phyloP scores from a whole-genome alignment of 345 rosid genomes.

The Populus deltoides region DNA sequence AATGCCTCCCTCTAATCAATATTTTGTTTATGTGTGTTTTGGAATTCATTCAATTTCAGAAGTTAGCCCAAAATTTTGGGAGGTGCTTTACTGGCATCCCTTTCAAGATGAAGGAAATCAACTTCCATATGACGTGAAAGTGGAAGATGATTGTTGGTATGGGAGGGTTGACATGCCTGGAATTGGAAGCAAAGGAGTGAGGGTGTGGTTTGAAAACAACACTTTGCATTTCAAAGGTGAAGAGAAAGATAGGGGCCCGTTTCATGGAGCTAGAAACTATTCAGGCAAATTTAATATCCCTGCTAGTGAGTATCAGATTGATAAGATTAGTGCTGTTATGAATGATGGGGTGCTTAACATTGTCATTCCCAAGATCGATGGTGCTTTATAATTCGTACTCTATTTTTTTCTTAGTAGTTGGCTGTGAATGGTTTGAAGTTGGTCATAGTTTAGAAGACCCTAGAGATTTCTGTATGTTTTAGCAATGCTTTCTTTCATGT shows the following conservation, averaged over 20 bases:
- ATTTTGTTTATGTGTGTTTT: background rate
- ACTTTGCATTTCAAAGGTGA: background rate
- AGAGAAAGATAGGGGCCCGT: background rate
- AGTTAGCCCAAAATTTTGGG: background rate
- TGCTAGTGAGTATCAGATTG: background rate
- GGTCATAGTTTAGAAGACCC: no score
- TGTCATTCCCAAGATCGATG: slow-evolving; percentile 6
- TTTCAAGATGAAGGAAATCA: slow-evolving; percentile 1
- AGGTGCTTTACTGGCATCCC: slow-evolving; percentile 7
- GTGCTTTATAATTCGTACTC: background rate
- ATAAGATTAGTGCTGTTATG: slow-evolving; percentile 2
- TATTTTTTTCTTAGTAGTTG: no score
- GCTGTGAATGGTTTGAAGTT: no score
- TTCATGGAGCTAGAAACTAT: background rate
- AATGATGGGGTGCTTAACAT: slow-evolving; percentile 10
- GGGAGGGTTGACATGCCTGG: slow-evolving; percentile 8
- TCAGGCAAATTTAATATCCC: background rate
- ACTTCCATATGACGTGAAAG: background rate
- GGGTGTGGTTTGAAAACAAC: background rate
- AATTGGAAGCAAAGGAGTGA: slow-evolving; percentile 3
- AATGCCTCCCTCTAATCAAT: background rate
- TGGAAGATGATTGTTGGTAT: background rate
- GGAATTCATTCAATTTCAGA: background rate
- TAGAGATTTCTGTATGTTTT: no score
- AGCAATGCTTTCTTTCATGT: no score